Evolutionary conservation across 2,329 filamentous ascomycete genomes (phyloP), one percentile per base, ranked within the genome.

Genomic region (Cytospora leucostoma): DNA sequence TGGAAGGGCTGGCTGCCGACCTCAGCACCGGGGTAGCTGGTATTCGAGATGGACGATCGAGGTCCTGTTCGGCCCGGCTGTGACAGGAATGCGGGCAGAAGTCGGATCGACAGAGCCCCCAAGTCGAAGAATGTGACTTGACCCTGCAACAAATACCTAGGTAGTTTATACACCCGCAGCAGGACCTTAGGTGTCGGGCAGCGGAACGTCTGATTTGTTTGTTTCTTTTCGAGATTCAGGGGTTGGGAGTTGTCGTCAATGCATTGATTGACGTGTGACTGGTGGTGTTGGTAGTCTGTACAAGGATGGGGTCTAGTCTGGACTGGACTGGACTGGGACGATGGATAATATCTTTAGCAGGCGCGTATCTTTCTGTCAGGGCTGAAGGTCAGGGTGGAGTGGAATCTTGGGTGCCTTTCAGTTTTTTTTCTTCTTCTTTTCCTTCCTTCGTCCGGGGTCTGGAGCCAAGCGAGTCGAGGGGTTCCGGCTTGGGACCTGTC

Each of bases 341-440:
- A 61, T 61, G 59, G 59, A 52, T 61, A 61, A 38, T 59, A 55
- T 63, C 64, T 65, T 61, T 61, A 64, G 64, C 55, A 56, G 58
- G 63, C 44, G 58, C 57, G 54, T 57, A 49, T 64, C 61, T 27
- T 52, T 57, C 56, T 49, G 63, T 59, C 59, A 50, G 63, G 59
- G 63, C 61, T 54, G 56, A 61, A 65, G 61, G 61, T 51, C 64
- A 57, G 61, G 61, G 64, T 65, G 64, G 59, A 56, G 53, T 65
- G 53, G 53, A 58, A 21, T 47, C 7, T 40, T 34, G 17, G 38
- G 51, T 44, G 37, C 51, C 50, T 61, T 55, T 37, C 13, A 27
- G 27, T 56, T 59, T 49, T 63, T 49, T 40, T 52, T 27, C 35
- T 38, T 52, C 27, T 27, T 27, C 27, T 27, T 27, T 27, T 38